phyloP scores from a whole-genome alignment of 805 yeast species.

The Pichia nanzhaoensis region DNA sequence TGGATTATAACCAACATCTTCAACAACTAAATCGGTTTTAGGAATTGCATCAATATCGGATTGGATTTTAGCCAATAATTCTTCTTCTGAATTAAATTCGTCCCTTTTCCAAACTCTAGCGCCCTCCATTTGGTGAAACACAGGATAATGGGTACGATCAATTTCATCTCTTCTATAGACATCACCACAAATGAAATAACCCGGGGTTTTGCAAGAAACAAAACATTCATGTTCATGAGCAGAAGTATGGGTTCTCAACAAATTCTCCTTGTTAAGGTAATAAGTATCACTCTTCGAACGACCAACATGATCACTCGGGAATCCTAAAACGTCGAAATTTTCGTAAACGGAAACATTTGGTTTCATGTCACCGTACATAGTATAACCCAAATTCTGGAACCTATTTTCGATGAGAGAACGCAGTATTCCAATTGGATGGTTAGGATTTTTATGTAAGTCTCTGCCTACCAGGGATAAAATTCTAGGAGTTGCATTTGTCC shows the following conservation, averaged over 20 bases:
- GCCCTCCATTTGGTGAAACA: conserved; percentile 97
- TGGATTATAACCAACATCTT: conserved; percentile 56
- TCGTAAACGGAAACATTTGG: conserved; percentile 79
- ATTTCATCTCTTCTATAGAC: conserved; percentile 94
- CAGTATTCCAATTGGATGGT: conserved; percentile 88
- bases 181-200: conserved; percentile 90
- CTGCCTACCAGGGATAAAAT: conserved; percentile 65
- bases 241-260: conserved; percentile 90
- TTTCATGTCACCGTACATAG: conserved; percentile 70
- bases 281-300: conserved; percentile 89
- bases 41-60: conserved; percentile 63
- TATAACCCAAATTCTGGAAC: conserved; percentile 60
- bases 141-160: conserved; percentile 94
- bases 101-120: conserved; percentile 74
- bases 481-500: conserved; percentile 81
- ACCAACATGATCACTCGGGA: conserved; percentile 90
- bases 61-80: conserved; percentile 38
- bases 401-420: conserved; percentile 64
- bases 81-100: conserved; percentile 27
- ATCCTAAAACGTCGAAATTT: conserved; percentile 88
- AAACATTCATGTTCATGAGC: conserved; percentile 94
- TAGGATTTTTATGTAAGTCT: conserved; percentile 60
- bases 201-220: conserved; percentile 58
- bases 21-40: conserved; percentile 60
- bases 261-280: conserved; percentile 64